Evolutionary conservation across 176 grass and related monocot species (phyloP).

Genomic region (Melocanna baccifera): DNA sequence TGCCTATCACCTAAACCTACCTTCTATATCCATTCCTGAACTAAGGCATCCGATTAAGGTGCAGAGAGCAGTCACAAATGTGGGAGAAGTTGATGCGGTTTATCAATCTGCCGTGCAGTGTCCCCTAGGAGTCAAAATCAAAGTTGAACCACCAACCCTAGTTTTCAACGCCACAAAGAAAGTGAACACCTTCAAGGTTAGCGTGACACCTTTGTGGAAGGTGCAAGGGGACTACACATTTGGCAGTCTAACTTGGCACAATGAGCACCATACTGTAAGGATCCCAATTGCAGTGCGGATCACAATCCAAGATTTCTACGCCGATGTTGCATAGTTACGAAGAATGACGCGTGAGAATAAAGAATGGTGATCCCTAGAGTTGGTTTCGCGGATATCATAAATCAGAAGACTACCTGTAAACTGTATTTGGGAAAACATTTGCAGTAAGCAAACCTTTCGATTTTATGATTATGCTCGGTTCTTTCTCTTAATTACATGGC

Average conservation of each 20-base stretch:
- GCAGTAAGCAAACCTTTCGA: not conserved
- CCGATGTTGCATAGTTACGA: not conserved
- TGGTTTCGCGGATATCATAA: not conserved
- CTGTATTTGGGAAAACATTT: not conserved
- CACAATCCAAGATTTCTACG: conserved; percentile 36
- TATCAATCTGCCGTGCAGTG: conserved; percentile 27
- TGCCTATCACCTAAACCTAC: conserved; percentile 41
- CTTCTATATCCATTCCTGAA: conserved; percentile 45
- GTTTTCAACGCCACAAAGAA: conserved; percentile 28
- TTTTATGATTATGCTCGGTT: not conserved
- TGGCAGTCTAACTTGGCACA: conserved; percentile 41
- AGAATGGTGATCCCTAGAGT: not conserved
- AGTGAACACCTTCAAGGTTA: conserved; percentile 39
- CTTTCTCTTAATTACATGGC: not conserved
- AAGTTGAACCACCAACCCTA: conserved; percentile 20
- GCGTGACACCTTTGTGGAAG: conserved; percentile 9
- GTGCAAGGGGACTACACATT: conserved; percentile 40
- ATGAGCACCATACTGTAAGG: conserved; percentile 3
- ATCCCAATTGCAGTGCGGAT: conserved; percentile 29
- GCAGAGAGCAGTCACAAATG: conserved; percentile 36
- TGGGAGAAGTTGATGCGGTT: conserved; percentile 26
- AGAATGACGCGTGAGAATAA: not conserved
- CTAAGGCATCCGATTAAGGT: conserved; percentile 23
- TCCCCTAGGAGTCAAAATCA: conserved; percentile 22
- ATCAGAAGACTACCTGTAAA: not conserved